These are phyloP conservation scores for Cicer arietinum DNA, from an alignment of 306 rosid genomes.

Conservation along the genomic window DNA sequence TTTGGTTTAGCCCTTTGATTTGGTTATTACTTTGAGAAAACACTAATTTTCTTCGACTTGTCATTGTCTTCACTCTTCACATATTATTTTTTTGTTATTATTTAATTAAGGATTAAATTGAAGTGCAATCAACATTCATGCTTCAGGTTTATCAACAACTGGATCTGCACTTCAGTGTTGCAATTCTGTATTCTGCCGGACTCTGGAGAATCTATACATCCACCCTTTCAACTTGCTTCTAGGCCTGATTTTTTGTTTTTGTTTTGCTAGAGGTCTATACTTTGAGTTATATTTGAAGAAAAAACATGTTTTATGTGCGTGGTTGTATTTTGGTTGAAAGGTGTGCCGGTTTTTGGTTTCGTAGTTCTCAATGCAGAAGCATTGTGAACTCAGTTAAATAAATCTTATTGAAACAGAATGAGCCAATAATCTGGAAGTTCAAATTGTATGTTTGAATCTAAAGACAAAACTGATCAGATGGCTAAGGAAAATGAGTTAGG, in stretches of 20 bases:
- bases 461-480: slow-evolving; percentile 46
- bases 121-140: slow-evolving; percentile 14
- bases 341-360: slow-evolving; percentile 25
- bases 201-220: background rate
- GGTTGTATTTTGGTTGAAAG: slow-evolving; percentile 25
- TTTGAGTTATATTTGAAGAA: slow-evolving; percentile 2
- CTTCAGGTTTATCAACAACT: slow-evolving; percentile 36
- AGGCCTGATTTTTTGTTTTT: slow-evolving; percentile 26
- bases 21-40: background rate
- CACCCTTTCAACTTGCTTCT: slow-evolving; percentile 12
- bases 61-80: slow-evolving; percentile 1
- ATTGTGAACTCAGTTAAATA: slow-evolving; percentile 39
- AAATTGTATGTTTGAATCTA: slow-evolving; percentile 37
- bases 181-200: slow-evolving; percentile 14
- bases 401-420: slow-evolving; percentile 45
- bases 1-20: background rate
- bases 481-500: slow-evolving; percentile 52
- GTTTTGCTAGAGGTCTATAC: slow-evolving; percentile 1
- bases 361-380: slow-evolving; percentile 31
- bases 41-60: background rate
- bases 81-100: background rate
- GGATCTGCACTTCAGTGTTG: slow-evolving; percentile 35
- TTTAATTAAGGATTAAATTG: background rate
- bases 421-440: slow-evolving; percentile 36
- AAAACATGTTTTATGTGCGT: slow-evolving; percentile 1